phyloP scores from a whole-genome alignment of 805 yeast genomes.

The Jamesozyma gamospora region DNA sequence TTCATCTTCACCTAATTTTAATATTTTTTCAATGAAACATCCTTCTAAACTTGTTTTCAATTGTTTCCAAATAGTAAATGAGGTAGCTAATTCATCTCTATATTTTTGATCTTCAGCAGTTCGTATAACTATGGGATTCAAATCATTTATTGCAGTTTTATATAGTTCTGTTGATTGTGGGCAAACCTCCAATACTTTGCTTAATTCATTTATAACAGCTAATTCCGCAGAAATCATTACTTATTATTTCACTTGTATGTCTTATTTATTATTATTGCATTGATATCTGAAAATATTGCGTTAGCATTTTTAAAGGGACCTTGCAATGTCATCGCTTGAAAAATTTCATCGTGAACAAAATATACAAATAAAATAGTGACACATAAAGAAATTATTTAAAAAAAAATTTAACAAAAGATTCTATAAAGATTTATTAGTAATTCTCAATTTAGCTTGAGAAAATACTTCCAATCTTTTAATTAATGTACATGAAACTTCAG shows the following conservation, averaged over 20 bases:
- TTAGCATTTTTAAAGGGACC: background rate
- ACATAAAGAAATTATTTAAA: too few species aligned
- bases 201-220: slow-evolving; percentile 4
- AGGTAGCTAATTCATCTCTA: slow-evolving; percentile 19
- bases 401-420: too few species aligned
- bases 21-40: slow-evolving; percentile 1
- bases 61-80: slow-evolving; percentile 22
- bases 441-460: too few species aligned
- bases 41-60: slow-evolving; percentile 10
- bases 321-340: background rate
- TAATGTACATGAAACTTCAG: background rate
- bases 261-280: too few species aligned
- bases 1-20: slow-evolving; percentile 2
- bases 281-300: background rate
- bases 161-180: slow-evolving; percentile 6
- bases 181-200: slow-evolving; percentile 4
- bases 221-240: slow-evolving; percentile 4
- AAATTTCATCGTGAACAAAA: background rate
- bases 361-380: background rate
- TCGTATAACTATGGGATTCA: slow-evolving; percentile 18
- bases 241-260: background rate
- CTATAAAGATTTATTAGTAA: too few species aligned
- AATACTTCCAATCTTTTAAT: background rate
- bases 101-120: slow-evolving; percentile 22
- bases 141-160: slow-evolving; percentile 1